phyloP scores from a whole-genome alignment of 2,329 filamentous ascomycete species.

The Phyllosticta citrichinensis region DNA sequence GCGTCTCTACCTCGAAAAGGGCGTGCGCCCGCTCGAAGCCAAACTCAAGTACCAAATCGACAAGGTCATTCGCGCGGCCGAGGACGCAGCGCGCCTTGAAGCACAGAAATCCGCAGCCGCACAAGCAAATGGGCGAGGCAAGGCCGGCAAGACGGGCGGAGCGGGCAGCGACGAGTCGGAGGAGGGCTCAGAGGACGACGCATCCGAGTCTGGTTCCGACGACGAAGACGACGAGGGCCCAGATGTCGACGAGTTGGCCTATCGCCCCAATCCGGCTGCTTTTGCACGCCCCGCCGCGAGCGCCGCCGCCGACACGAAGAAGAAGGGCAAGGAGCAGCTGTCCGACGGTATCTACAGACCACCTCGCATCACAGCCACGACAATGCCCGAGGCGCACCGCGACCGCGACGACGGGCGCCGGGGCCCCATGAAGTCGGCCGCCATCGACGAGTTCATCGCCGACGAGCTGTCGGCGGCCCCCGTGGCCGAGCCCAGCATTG shows the following conservation, averaged over 20 bases:
- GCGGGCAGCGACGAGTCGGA: slow-evolving; percentile 27
- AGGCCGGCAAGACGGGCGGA: slow-evolving; percentile 20
- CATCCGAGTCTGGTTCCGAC: slow-evolving; percentile 31
- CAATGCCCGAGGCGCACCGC: slow-evolving; percentile 57
- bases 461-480: slow-evolving; percentile 77
- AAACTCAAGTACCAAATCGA: slow-evolving; percentile 93
- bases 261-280: slow-evolving; percentile 49
- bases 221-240: slow-evolving; percentile 23
- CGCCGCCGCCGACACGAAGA: slow-evolving; percentile 15
- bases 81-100: slow-evolving; percentile 52
- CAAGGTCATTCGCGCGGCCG: slow-evolving; percentile 79
- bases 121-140: slow-evolving; percentile 14
- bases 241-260: slow-evolving; percentile 49
- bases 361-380: slow-evolving; percentile 75
- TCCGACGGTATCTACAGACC: slow-evolving; percentile 72
- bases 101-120: slow-evolving; percentile 23
- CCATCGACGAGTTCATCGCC: slow-evolving; percentile 84
- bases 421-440: slow-evolving; percentile 62
- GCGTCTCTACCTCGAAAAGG: slow-evolving; percentile 86
- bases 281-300: slow-evolving; percentile 23
- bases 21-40: slow-evolving; percentile 79
- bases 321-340: slow-evolving; percentile 20
- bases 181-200: slow-evolving; percentile 25
- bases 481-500: slow-evolving; percentile 78
- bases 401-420: slow-evolving; percentile 52